These are phyloP conservation scores for Mycena capillaripes DNA, from an alignment of 768 basidiomycete genomes.

Conservation along the genomic window DNA sequence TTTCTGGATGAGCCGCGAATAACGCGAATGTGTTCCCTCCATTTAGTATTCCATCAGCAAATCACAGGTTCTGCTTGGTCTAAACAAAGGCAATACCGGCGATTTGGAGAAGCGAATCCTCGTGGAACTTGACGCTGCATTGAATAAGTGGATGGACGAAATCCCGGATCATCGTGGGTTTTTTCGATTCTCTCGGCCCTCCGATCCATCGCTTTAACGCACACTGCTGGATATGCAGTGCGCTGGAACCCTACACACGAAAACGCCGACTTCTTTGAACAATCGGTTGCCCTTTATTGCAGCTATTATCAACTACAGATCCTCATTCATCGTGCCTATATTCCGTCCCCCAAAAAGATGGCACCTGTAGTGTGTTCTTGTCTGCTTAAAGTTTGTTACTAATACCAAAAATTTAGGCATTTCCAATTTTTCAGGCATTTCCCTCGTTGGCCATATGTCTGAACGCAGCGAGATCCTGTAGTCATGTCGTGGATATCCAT, in stretches of 20 bases:
- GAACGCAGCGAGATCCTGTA: conserved; percentile 85
- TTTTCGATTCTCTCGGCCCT: conserved; percentile 41
- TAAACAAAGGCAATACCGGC: conserved; percentile 50
- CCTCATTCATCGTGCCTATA: conserved; percentile 83
- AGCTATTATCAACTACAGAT: conserved; percentile 71
- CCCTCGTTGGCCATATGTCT: conserved; percentile 86
- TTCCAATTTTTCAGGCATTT: conserved; percentile 49
- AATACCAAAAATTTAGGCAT: neutral
- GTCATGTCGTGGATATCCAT: conserved; percentile 74
- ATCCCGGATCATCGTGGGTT: conserved; percentile 68
- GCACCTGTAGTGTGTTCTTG: conserved; percentile 37
- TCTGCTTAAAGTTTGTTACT: neutral
- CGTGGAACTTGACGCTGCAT: conserved; percentile 78
- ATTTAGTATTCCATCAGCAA: conserved; percentile 82
- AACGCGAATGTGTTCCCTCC: neutral
- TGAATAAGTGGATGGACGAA: conserved; percentile 85
- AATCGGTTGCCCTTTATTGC: conserved; percentile 68
- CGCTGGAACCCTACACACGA: conserved; percentile 59
- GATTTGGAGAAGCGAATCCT: conserved; percentile 78
- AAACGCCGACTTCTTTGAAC: conserved; percentile 60
- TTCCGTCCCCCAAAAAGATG: conserved; percentile 72
- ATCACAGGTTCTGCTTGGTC: conserved; percentile 65
- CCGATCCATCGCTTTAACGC: conserved; percentile 69
- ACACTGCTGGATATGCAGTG: conserved; percentile 52
- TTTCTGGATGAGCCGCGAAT: neutral